phyloP scores from a whole-genome alignment of 2,329 filamentous ascomycete genomes.

The Pseudogymnoascus sp. region DNA sequence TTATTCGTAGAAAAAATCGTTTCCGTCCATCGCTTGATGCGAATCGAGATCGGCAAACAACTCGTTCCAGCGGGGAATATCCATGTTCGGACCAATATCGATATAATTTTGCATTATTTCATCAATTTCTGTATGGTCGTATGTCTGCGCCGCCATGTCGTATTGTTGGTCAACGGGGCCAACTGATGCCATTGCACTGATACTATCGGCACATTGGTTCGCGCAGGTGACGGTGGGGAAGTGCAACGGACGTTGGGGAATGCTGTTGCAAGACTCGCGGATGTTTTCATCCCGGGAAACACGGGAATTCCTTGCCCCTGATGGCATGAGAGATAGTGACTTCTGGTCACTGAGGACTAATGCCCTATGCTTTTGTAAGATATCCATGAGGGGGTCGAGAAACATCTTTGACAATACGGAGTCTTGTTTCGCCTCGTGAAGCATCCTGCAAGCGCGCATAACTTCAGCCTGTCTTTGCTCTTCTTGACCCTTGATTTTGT shows the following conservation, averaged over 20 bases:
- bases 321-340: not conserved
- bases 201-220: not conserved
- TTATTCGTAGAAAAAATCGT: not conserved
- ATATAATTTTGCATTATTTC: conserved; percentile 7
- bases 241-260: not conserved
- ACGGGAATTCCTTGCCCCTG: not conserved
- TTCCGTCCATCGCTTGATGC: conserved; percentile 1
- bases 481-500: conserved; percentile 23
- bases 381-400: conserved; percentile 26
- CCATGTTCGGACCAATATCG: not conserved
- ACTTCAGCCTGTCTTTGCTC: conserved; percentile 26
- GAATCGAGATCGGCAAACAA: conserved; percentile 5
- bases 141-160: not conserved
- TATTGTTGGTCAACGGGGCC: not conserved
- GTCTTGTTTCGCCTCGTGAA: conserved; percentile 27
- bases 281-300: not conserved
- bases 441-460: conserved; percentile 25
- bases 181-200: not conserved
- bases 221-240: not conserved
- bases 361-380: conserved; percentile 21
- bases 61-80: conserved; percentile 4
- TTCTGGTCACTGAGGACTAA: not conserved
- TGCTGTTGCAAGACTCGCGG: not conserved
- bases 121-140: not conserved
- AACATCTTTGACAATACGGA: conserved; percentile 25